Evolutionary conservation across 2,329 filamentous ascomycete species (phyloP).

Genomic region (Alternaria incomplexa): DNA sequence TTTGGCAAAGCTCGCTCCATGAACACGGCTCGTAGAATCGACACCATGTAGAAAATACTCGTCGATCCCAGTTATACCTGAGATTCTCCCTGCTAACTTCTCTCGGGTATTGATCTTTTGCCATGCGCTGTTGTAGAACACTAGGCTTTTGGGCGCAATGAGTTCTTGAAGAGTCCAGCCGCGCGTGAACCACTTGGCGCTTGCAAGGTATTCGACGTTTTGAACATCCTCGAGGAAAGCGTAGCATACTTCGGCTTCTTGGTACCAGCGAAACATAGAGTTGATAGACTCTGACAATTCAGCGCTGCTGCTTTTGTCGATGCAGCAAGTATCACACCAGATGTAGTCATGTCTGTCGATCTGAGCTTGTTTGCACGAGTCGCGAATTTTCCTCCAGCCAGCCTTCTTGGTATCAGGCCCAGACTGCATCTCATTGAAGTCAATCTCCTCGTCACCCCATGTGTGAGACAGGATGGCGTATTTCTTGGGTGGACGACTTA

Average conservation of each 20-base stretch:
- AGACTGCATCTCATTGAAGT: neutral
- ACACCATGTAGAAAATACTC: neutral
- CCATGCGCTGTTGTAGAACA: neutral
- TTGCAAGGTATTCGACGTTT: neutral
- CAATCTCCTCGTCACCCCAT: neutral
- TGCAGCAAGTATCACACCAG: neutral
- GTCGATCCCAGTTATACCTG: too few species aligned
- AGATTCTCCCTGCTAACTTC: too few species aligned
- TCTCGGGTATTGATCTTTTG: neutral
- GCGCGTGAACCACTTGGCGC: neutral
- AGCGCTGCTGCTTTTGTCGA: neutral
- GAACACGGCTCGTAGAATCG: accelerated
- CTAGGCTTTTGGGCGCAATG: neutral
- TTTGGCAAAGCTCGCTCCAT: neutral
- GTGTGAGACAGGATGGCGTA: neutral
- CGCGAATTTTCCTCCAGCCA: neutral
- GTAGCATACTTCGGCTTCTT: neutral
- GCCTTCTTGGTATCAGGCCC: accelerated
- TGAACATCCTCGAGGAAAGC: neutral
- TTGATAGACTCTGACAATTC: neutral
- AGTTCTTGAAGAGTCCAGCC: neutral
- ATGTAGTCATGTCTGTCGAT: neutral
- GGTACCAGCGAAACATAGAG: neutral
- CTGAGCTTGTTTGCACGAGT: neutral
- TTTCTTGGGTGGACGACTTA: neutral